Evolutionary conservation across 352 stramenopile genomes (phyloP), one percentile per base, ranked within the genome.

Genomic region (Pythium aristosporum): DNA sequence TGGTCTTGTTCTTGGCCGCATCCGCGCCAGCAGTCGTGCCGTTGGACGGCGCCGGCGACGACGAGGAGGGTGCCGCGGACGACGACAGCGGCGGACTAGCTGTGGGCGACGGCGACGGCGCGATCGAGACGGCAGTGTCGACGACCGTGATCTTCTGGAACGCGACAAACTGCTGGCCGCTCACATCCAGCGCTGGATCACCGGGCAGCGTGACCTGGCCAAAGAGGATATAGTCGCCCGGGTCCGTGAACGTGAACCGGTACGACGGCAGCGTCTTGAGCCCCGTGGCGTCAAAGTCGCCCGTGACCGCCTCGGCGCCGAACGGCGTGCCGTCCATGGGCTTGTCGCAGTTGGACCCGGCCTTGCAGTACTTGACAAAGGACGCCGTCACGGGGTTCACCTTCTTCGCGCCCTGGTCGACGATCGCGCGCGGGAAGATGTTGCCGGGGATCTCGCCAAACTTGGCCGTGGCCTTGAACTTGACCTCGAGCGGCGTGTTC

Each of bases 131-230:
- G 47, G 74, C 71, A 1, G 69, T 71, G 12, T 82, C 79, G 37
- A 88, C 75, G 50, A 93, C 65, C 56, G 64, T 80, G 69, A 91
- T 78, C 53, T 82, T 90, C 58, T 82, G 71, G 63, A 93, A 87
- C 12, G 76, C 71, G 18, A 93, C 23, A 63, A 84, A 93, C 65
- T 93, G 80, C 32, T 73, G 75, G 23, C 72, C 77, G 64, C 64
- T 76, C 18, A 91, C 59, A 12, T 73, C 69, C 28, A 89, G 74
- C 28, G 67, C 56, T 12, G 69, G 55, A 52, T 65, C 65, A 11
- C 80, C 80, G 0, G 80, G 80, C n/a, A 93, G 57, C 15, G 74
- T 69, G 36, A 91, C 73, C 10, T 87, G 76, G 13, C 79, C 84
- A 39, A 89, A 75, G 43, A 93, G 64, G 41, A 91, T 74, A 66